Percentiles rank a stretch among this genome's conserved stretches.
Conservation (phyloP, 768 basidiomycete species). For the Boletus insuetus region DNA sequence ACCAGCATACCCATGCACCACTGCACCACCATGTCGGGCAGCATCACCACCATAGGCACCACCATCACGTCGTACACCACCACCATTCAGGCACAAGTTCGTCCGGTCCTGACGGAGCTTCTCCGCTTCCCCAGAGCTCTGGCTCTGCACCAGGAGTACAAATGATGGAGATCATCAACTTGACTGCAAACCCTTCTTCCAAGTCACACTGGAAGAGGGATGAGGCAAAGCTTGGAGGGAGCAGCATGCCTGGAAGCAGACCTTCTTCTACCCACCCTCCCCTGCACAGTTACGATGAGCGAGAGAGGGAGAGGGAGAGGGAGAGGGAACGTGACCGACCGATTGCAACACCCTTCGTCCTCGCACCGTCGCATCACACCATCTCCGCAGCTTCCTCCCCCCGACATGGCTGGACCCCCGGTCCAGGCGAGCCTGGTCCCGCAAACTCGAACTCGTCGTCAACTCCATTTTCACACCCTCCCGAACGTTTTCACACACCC, state of each 20-base stretch:
- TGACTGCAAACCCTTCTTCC: constrained; percentile 34
- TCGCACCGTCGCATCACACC: constrained; percentile 44
- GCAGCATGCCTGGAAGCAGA: constrained; percentile 32
- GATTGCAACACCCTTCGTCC: constrained; percentile 51
- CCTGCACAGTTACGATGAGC: constrained; percentile 27
- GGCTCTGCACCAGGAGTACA: constrained; percentile 38
- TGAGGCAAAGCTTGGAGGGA: constrained; percentile 24
- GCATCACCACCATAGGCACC: constrained; percentile 47
- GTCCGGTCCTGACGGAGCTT: constrained; percentile 27
- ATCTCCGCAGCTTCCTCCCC: constrained; percentile 41
- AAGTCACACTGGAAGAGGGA: constrained; percentile 42
- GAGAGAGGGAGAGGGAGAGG: constrained; percentile 22
- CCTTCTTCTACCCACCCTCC: constrained; percentile 40
- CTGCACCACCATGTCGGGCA: constrained; percentile 46
- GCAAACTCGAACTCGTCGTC: constrained; percentile 26
- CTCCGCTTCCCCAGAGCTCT: constrained; percentile 35
- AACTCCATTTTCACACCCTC: constrained; percentile 27
- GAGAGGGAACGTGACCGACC: constrained; percentile 48
- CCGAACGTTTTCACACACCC: constrained; percentile 30
- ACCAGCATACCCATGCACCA: constrained; percentile 37
- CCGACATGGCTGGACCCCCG: constrained; percentile 36
- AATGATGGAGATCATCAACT: constrained; percentile 51
- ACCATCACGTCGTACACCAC: constrained; percentile 46
- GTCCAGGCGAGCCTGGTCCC: constrained; percentile 29
- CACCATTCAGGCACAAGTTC: constrained; percentile 40